Conservation (phyloP, 768 basidiomycete species). For the Mycena pura region DNA sequence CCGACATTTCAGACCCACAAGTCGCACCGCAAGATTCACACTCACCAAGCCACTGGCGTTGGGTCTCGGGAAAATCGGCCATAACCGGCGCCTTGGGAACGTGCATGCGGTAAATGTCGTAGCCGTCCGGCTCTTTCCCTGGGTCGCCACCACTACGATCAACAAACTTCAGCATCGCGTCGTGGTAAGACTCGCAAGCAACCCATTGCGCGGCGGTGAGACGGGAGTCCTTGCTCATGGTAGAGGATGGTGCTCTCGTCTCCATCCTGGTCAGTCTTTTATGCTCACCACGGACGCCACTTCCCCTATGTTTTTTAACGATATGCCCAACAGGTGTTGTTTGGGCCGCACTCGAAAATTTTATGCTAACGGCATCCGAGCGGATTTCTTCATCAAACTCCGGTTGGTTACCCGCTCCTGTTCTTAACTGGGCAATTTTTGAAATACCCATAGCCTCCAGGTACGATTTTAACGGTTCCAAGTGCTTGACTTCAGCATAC, state of each 20-base stretch:
- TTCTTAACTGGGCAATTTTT: background rate
- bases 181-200: background rate
- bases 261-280: background rate
- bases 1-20: background rate
- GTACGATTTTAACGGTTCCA: background rate
- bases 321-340: background rate
- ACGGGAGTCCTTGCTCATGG: background rate
- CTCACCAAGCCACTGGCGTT: background rate
- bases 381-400: slow-evolving; percentile 5
- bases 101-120: background rate
- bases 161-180: background rate
- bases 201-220: background rate
- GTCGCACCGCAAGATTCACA: background rate
- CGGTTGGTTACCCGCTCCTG: background rate
- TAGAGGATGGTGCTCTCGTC: background rate
- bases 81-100: background rate
- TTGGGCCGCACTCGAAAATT: background rate
- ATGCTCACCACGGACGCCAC: background rate
- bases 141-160: background rate
- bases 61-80: background rate
- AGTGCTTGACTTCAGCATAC: background rate
- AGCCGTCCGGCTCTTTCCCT: background rate
- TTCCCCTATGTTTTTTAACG: background rate
- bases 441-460: background rate
- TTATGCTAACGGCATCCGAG: background rate